A percentile compares a stretch with the other conserved stretches of the same genome.
phyloP scores from a whole-genome alignment of 371 early-diverging fungal genomes.

The Rhizomucor miehei region DNA sequence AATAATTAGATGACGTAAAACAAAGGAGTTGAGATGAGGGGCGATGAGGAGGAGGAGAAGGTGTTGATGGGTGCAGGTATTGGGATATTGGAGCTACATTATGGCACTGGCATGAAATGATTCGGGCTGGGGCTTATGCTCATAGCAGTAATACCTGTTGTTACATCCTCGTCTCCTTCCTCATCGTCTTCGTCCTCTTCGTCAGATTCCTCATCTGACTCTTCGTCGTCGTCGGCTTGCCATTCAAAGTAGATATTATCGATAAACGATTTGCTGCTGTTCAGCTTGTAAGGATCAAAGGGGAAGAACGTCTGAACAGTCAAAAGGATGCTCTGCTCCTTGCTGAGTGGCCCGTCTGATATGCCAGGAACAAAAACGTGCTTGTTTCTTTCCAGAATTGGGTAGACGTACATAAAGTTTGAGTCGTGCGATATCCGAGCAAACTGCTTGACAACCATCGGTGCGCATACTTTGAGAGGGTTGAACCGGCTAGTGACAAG shows the following conservation, averaged over 20 bases:
- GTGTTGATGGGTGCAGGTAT: too few relatives aligned
- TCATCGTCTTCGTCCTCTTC: constrained; percentile 37
- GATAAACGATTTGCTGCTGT: constrained; percentile 59
- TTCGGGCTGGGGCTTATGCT: constrained; percentile 58
- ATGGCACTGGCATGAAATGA: constrained; percentile 16
- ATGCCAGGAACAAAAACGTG: constrained; percentile 39
- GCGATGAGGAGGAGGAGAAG: too few relatives aligned
- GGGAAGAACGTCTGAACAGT: constrained; percentile 88
- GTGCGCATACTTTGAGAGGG: constrained; percentile 82
- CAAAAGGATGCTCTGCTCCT: constrained; percentile 21
- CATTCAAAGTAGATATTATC: constrained; percentile 68
- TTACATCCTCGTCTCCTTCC: constrained; percentile 45
- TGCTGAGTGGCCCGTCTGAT: constrained; percentile 13
- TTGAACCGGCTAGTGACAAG: constrained; percentile 81
- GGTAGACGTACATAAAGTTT: constrained; percentile 84
- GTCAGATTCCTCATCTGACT: constrained; percentile 43
- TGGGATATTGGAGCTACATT: background rate
- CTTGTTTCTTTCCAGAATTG: constrained; percentile 71
- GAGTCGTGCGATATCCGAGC: constrained; percentile 73
- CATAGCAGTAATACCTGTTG: constrained; percentile 56
- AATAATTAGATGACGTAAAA: too few relatives aligned
- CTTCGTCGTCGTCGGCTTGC: constrained; percentile 57
- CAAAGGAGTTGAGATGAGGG: too few relatives aligned
- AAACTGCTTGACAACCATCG: constrained; percentile 83
- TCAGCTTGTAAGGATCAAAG: constrained; percentile 89